phyloP scores from a whole-genome alignment of 345 rosid species.

The Rhizophora mangle region DNA sequence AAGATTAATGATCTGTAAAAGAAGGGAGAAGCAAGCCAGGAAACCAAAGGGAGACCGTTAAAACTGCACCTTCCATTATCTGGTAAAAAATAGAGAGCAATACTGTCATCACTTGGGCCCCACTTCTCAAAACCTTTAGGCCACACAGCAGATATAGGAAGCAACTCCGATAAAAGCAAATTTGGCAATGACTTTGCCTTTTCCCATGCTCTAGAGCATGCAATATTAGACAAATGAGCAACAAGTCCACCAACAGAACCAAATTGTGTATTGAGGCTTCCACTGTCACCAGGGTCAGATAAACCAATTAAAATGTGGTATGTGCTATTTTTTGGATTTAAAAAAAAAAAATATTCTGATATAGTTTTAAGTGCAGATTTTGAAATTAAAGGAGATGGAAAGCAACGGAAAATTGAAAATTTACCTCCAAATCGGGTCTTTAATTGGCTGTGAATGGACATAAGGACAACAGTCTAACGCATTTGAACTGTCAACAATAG shows the following conservation, averaged over 20 bases:
- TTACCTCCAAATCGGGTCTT: conserved; percentile 64
- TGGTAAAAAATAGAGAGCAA: conserved; percentile 71
- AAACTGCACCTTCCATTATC: conserved; percentile 37
- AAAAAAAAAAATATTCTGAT: too few relatives aligned
- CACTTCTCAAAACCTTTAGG: conserved; percentile 48
- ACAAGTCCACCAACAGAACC: conserved; percentile 30
- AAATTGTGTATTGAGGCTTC: conserved; percentile 24
- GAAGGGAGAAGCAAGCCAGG: background rate
- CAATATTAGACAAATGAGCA: conserved; percentile 64
- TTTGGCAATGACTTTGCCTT: conserved; percentile 44
- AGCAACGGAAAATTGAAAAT: background rate
- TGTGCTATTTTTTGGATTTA: too few relatives aligned
- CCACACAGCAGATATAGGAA: conserved; percentile 51
- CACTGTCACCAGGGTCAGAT: conserved; percentile 37
- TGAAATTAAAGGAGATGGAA: background rate
- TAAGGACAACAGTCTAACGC: background rate
- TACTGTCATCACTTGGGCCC: conserved; percentile 46
- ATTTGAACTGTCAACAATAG: conserved; percentile 9
- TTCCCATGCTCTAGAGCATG: conserved; percentile 46
- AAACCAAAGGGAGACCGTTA: conserved; percentile 1
- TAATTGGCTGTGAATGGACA: conserved; percentile 49
- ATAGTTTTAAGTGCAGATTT: too few relatives aligned
- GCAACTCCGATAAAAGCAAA: conserved; percentile 45
- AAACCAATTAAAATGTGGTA: too few relatives aligned
- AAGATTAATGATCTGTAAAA: background rate